These are phyloP conservation scores for Zygosaccharomyces siamensis DNA, from an alignment of 805 yeast species.

Conservation along the genomic window DNA sequence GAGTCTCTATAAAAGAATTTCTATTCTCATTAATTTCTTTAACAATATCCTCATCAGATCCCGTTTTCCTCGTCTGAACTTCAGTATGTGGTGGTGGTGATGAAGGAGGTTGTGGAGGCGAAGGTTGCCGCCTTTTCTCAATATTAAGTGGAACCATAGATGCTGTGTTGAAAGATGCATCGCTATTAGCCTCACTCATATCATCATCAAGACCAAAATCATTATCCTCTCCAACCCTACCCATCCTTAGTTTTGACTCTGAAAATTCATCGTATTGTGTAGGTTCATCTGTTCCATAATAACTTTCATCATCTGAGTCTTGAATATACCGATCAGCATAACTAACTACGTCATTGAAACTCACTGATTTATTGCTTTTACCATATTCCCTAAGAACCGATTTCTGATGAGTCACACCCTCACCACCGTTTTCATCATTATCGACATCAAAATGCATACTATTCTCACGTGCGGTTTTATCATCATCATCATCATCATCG, in stretches of 20 bases:
- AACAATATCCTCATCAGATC: constrained; percentile 3
- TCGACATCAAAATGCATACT: not conserved
- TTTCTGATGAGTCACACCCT: not conserved
- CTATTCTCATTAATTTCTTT: constrained; percentile 4
- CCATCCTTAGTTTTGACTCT: constrained; percentile 33
- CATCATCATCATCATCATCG: constrained; percentile 10
- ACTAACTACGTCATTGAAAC: constrained; percentile 33
- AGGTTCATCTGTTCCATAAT: constrained; percentile 24
- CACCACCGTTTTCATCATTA: constrained; percentile 4
- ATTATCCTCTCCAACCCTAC: constrained; percentile 13
- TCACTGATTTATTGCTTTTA: constrained; percentile 31
- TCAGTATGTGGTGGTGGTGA: constrained; percentile 16
- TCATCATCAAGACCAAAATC: constrained; percentile 24
- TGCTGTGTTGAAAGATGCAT: constrained; percentile 32
- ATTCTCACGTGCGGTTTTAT: constrained; percentile 9
- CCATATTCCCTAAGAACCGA: constrained; percentile 13
- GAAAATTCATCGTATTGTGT: constrained; percentile 34
- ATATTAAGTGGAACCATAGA: constrained; percentile 28
- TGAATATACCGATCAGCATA: constrained; percentile 33
- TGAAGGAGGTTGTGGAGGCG: not conserved
- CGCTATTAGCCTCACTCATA: constrained; percentile 32
- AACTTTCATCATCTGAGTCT: constrained; percentile 22
- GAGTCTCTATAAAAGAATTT: constrained; percentile 6
- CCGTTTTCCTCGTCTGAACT: constrained; percentile 4
- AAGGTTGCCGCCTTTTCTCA: constrained; percentile 20